Conservation (phyloP, 352 stramenopile species). For the Phytophthora ohioensis region DNA sequence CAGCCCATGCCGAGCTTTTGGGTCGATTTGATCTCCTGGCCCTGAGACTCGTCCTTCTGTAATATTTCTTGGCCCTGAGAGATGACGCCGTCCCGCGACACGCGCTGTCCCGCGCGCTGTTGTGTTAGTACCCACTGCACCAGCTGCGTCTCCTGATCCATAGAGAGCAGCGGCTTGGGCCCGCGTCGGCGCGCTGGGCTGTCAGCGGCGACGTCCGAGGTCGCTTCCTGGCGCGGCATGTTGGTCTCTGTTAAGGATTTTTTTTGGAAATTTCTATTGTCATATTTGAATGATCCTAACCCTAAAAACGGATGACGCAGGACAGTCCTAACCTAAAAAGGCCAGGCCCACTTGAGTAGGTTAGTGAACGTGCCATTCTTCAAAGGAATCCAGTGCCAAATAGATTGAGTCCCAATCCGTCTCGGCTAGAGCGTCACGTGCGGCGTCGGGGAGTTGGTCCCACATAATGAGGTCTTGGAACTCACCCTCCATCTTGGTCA, state of each 20-base stretch:
- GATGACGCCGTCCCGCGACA: constrained; percentile 33
- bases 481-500: too few species aligned
- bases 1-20: constrained; percentile 26
- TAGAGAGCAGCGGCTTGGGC: constrained; percentile 30
- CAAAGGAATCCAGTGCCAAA: too few species aligned
- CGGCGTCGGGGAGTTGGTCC: too few species aligned
- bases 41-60: constrained; percentile 1
- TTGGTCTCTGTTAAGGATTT: background rate
- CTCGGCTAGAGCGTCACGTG: too few species aligned
- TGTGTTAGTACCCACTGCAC: constrained; percentile 19
- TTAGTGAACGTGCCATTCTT: too few species aligned
- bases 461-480: too few species aligned
- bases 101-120: constrained; percentile 19
- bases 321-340: too few species aligned
- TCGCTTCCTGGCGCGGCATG: background rate
- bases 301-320: too few species aligned
- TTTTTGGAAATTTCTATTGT: too few species aligned
- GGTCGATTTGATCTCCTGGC: constrained; percentile 3
- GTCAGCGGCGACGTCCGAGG: background rate
- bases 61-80: constrained; percentile 16
- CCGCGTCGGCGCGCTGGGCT: constrained; percentile 17
- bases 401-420: too few species aligned
- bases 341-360: too few species aligned
- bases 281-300: too few species aligned
- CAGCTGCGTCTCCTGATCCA: constrained; percentile 18